Conservation (phyloP, 192 early-diverging fungal genomes). For the Gamsiella multidivaricata region DNA sequence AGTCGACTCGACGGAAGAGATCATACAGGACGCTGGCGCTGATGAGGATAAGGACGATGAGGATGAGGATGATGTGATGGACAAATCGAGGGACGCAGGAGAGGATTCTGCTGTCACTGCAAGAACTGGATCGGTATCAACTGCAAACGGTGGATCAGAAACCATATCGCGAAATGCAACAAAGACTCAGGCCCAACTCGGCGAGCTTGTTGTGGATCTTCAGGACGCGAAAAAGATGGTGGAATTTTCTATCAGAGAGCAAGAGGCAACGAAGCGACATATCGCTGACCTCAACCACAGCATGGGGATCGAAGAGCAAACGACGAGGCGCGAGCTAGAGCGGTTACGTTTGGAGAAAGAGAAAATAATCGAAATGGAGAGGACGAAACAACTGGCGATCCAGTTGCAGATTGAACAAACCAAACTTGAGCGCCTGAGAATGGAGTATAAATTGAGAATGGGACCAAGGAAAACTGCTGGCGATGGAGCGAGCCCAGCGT, state of each 20-base stretch:
- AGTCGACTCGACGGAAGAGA: not conserved
- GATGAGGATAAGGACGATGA: not conserved
- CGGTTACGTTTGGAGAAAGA: not conserved
- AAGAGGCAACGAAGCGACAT: no score
- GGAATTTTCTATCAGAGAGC: no score
- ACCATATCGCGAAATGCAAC: not conserved
- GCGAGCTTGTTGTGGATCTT: no score
- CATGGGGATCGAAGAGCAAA: no score
- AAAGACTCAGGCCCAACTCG: no score
- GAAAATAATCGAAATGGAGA: no score
- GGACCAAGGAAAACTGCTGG: no score
- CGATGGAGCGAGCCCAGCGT: no score
- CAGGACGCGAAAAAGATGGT: no score
- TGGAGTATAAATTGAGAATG: no score
- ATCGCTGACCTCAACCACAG: no score
- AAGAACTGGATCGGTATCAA: not conserved
- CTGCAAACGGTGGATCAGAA: not conserved
- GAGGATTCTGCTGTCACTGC: not conserved
- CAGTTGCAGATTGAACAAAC: not conserved
- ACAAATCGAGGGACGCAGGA: not conserved
- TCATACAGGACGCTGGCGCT: not conserved
- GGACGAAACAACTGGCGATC: not conserved
- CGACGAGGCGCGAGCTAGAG: not conserved
- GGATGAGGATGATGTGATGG: not conserved
- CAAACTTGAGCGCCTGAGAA: not conserved